phyloP scores from a whole-genome alignment of 805 yeast species.

The Wickerhamomyces sydowiorum region DNA sequence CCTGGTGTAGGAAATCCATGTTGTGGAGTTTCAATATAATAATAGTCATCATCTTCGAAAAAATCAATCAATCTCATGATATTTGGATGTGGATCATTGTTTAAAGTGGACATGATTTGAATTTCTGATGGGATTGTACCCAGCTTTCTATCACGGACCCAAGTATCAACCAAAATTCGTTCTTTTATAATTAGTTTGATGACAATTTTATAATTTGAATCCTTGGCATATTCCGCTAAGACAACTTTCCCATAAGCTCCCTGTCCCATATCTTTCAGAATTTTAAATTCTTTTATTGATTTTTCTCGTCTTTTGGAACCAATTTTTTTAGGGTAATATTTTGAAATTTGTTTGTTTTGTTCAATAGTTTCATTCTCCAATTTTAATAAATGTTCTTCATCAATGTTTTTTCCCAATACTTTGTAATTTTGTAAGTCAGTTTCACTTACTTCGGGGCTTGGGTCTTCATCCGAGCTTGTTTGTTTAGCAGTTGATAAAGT shows the following conservation, averaged over 20 bases:
- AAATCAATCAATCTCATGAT: constrained; percentile 82
- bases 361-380: constrained; percentile 41
- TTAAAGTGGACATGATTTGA: constrained; percentile 82
- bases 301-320: constrained; percentile 71
- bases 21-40: constrained; percentile 86
- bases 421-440: constrained; percentile 11
- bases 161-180: constrained; percentile 89
- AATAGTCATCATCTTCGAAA: constrained; percentile 86
- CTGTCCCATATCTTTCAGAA: constrained; percentile 80
- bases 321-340: constrained; percentile 34
- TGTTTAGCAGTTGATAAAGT: constrained; percentile 2
- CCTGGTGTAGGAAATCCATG: constrained; percentile 84
- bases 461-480: constrained; percentile 4
- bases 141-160: constrained; percentile 88
- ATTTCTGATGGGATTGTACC: constrained; percentile 98
- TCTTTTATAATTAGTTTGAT: constrained; percentile 89
- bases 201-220: constrained; percentile 61
- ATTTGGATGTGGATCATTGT: constrained; percentile 76
- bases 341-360: constrained; percentile 30
- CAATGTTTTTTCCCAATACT: constrained; percentile 10
- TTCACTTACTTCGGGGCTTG: constrained; percentile 3
- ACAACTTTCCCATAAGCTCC: constrained; percentile 97
- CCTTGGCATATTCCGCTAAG: constrained; percentile 61
- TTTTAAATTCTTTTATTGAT: constrained; percentile 62
- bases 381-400: constrained; percentile 37